phyloP scores from a whole-genome alignment of 1,284 basidiomycete species.

The Naganishia cerealis region DNA sequence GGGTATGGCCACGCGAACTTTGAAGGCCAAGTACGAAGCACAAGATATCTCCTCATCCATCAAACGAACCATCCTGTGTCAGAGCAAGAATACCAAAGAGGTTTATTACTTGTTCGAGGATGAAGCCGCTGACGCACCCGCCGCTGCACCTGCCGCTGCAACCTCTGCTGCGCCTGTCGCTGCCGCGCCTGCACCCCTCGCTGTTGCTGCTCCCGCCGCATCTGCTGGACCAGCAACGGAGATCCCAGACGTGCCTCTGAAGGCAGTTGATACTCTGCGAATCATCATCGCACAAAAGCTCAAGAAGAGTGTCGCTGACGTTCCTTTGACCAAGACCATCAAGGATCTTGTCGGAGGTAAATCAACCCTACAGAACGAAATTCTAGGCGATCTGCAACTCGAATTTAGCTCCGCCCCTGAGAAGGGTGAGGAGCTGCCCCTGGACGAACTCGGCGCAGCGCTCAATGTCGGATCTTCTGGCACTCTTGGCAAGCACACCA shows the following conservation, averaged over 20 bases:
- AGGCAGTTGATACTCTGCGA: slow-evolving; percentile 83
- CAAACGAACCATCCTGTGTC: slow-evolving; percentile 81
- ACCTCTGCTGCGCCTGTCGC: slow-evolving; percentile 54
- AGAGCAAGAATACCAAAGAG: slow-evolving; percentile 92
- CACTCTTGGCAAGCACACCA: slow-evolving; percentile 91
- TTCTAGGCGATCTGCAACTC: slow-evolving; percentile 85
- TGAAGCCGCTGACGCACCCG: slow-evolving; percentile 58
- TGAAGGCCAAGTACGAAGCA: slow-evolving; percentile 93
- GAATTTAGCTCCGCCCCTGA: slow-evolving; percentile 90
- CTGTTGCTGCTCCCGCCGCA: slow-evolving; percentile 57
- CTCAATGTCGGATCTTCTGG: slow-evolving; percentile 79
- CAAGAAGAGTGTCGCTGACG: slow-evolving; percentile 87
- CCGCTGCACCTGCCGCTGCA: slow-evolving; percentile 59
- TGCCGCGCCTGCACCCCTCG: slow-evolving; percentile 56
- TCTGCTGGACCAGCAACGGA: slow-evolving; percentile 65
- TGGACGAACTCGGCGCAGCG: slow-evolving; percentile 89
- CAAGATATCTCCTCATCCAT: slow-evolving; percentile 81
- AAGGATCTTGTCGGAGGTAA: slow-evolving; percentile 98
- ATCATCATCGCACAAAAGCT: slow-evolving; percentile 95
- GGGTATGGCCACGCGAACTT: slow-evolving; percentile 88
- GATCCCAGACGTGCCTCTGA: slow-evolving; percentile 86
- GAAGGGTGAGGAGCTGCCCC: slow-evolving; percentile 93
- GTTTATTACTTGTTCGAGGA: slow-evolving; percentile 98
- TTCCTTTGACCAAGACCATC: slow-evolving; percentile 91
- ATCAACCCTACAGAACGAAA: slow-evolving; percentile 96